Base-by-base conservation (phyloP, 2,329 filamentous ascomycete genomes). In the Hypoxylon sp. region DNA sequence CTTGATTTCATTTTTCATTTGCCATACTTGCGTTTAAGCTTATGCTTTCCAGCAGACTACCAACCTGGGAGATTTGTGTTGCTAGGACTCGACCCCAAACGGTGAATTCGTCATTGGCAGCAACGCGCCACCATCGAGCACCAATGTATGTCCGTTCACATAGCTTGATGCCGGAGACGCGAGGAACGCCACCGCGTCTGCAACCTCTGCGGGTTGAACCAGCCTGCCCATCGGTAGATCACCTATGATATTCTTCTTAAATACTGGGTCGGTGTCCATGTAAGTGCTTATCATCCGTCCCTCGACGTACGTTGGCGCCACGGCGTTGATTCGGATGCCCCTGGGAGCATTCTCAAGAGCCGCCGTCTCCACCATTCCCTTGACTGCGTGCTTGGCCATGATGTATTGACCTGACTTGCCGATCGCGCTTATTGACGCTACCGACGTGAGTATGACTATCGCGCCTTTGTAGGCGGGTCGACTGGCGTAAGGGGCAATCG, bases 381-480 rank as follows among this genome's bases (percentile, higher is more conserved):
- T 57, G 7, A 57, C 58, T 7, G 55, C 58, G 27, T 59, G 51
- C 35, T 61, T 61, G 21, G 55, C 58, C 15, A 51, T 31, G 12
- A 44, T 40, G 19, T 59, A 61, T 30, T 59, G 54, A 16, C 55
- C 58, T 2, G 45, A 37, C 4, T 45, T 51, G 8, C 45, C 30
- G 25, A 58, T 56, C 3, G 49, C 38, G 11, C 58, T 45, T 32
- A 59, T 55, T 32, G 58, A 56, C 13, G 51, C 55, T 11, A 61
- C 19, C 7, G 58, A 59, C 5, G 55, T 59, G 42, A 60, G 55
- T n/a, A 60, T 58, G 29, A 60, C 57, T 15, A 59, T 61, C 21
- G 42, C 23, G 16, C 58, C 58, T 38, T 46, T 54, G 30, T 17
- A 13, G 4, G 27, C 7, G 9, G 27, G 7, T 3, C 38, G n/a